Evolutionary conservation across 1,284 basidiomycete genomes (phyloP).

Genomic region (Microbotryum saponariae): DNA sequence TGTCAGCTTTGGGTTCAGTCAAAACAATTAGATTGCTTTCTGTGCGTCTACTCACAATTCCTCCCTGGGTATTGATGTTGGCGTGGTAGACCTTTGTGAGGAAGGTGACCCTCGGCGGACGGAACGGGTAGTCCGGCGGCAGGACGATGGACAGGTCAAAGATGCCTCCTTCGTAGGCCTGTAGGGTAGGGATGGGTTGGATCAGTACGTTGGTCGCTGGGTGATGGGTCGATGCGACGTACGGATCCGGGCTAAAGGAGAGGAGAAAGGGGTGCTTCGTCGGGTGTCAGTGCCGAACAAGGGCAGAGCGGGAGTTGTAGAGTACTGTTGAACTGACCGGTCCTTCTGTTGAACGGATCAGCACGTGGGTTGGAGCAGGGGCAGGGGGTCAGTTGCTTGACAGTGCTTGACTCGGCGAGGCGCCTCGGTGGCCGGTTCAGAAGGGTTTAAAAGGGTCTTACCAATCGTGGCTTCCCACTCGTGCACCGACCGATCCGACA

Average conservation of each 20-base stretch:
- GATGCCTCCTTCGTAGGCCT: constrained; percentile 77
- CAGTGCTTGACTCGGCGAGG: too few species aligned
- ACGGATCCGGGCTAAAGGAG: too few species aligned
- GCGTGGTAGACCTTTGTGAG: constrained; percentile 78
- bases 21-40: too few species aligned
- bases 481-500: constrained; percentile 52
- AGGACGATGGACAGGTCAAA: constrained; percentile 68
- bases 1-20: too few species aligned
- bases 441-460: constrained; percentile 34
- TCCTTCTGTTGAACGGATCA: background rate
- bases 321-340: background rate
- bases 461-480: constrained; percentile 65
- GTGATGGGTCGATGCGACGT: too few species aligned
- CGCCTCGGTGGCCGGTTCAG: too few species aligned
- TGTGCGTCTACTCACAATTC: constrained; percentile 50
- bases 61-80: constrained; percentile 95
- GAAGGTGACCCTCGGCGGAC: constrained; percentile 98
- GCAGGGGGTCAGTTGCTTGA: too few species aligned
- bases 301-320: background rate
- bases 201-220: background rate
- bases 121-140: constrained; percentile 85
- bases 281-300: background rate
- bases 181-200: too few species aligned
- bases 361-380: background rate
- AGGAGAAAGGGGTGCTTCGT: background rate